Evolutionary conservation across 2,329 filamentous ascomycete genomes (phyloP).

Genomic region (Ceratocystis smalleyi): DNA sequence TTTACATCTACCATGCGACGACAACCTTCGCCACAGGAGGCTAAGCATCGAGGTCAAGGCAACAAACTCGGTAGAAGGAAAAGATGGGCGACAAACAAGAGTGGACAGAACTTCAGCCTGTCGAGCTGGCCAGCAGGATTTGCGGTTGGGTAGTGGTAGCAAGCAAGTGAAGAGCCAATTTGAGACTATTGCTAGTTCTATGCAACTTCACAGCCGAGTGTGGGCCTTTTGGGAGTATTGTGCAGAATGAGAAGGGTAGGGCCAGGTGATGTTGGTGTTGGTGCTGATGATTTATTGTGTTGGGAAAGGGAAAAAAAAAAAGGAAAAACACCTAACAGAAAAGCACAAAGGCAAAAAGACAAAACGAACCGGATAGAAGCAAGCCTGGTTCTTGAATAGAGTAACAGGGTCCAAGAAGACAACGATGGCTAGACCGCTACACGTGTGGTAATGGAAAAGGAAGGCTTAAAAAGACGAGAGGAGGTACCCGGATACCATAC

Average conservation of each 20-base stretch:
- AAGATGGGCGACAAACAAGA: background rate
- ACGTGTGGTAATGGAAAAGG: background rate
- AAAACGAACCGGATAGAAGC: background rate
- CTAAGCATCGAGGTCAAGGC: background rate
- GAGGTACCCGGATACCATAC: too few relatives aligned
- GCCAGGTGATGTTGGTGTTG: too few relatives aligned
- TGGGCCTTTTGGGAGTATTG: background rate
- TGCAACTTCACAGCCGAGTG: background rate
- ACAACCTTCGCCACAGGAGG: too few relatives aligned
- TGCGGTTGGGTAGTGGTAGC: background rate
- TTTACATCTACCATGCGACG: background rate
- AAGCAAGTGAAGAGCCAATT: background rate
- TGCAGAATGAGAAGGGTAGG: background rate
- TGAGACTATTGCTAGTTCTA: background rate
- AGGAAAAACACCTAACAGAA: background rate
- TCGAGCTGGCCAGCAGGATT: background rate
- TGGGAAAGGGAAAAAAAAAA: background rate
- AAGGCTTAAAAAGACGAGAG: too few relatives aligned
- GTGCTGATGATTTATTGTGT: background rate
- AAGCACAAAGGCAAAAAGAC: background rate
- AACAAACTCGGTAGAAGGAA: background rate
- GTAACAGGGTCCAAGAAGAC: background rate
- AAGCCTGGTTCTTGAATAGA: background rate
- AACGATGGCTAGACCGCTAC: background rate
- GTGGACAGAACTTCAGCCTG: background rate